Evolutionary conservation across 2,329 filamentous ascomycete genomes (phyloP), one percentile per base, ranked within the genome.

Genomic region (Helotiales sp.): DNA sequence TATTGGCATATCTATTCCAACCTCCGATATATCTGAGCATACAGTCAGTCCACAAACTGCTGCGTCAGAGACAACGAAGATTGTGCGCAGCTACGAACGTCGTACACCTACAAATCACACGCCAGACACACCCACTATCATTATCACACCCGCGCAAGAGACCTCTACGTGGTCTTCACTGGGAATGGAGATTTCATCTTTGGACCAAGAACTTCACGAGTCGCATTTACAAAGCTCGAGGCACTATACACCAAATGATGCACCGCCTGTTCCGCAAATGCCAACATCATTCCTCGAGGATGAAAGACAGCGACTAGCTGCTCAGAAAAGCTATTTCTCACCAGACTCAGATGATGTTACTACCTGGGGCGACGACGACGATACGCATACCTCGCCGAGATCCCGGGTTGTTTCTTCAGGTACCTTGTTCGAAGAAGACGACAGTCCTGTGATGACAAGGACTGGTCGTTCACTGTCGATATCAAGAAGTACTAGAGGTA

Each of bases 401-500:
- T 65, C 64, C 13, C 66, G 67, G 12, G 60, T 66, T 17, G 48
- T 66, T 17, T 70, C 69, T 0, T 83, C 84, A 0, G 83, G 80
- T 56, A 90, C 88, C 0, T 76, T 88, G 1, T 90, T 90, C 63
- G 88, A 90, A 67, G 88, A 90, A 67, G 87, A 90, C 61, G 81
- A 82, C 19, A 77, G 74, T 59, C 77, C 76, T 2, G 68, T 69
- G 27, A 71, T 67, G 68, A 72, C 67, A 49, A 75, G 68, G 57
- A 75, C 29, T 74, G 63, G 70, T 36, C 76, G 73, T 55, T 68
- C 72, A 13, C 77, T 75, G 52, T 72, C 70, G 7, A 67, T 67
- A 8, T 46, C 64, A 33, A 59, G 48, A n/a, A 56, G 46, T 12
- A 54, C 57, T 10, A 64, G 59, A 42, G 57, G 48, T 13, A 66